Conservation (phyloP, 768 basidiomycete species). For the Naganishia antarctica region DNA sequence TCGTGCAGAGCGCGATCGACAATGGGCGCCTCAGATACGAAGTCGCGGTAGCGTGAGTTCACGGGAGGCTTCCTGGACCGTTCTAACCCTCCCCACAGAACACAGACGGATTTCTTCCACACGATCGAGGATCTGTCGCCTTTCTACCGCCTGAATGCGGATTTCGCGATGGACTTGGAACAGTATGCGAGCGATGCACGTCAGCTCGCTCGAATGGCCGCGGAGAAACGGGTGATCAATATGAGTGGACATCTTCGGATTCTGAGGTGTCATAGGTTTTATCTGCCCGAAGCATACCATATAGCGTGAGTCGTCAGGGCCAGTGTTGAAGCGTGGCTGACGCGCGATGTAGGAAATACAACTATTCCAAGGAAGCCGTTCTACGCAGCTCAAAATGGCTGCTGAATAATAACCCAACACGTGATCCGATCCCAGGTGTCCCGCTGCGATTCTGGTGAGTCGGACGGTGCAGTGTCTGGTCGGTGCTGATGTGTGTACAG, state of each 20-base stretch:
- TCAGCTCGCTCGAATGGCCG: background rate
- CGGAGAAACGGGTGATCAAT: constrained; percentile 6
- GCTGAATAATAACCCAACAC: background rate
- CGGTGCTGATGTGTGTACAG: background rate
- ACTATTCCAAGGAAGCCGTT: constrained; percentile 14
- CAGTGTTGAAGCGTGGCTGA: background rate
- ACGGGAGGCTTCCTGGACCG: background rate
- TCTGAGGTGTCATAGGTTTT: constrained; percentile 20
- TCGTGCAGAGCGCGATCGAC: constrained; percentile 11
- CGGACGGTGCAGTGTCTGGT: background rate
- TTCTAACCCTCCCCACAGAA: background rate
- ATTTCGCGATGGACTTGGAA: constrained; percentile 4
- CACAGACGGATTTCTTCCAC: constrained; percentile 11
- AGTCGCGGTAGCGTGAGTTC: constrained; percentile 15
- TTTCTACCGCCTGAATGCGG: constrained; percentile 4
- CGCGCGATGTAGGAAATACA: constrained; percentile 2
- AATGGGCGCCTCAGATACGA: constrained; percentile 18
- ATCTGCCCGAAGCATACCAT: constrained; percentile 20
- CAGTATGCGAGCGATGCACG: constrained; percentile 10
- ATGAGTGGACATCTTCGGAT: constrained; percentile 13
- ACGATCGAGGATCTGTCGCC: constrained; percentile 24
- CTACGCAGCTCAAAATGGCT: constrained; percentile 7
- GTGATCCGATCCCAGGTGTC: constrained; percentile 1
- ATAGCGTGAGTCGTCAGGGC: background rate
- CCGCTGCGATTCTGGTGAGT: constrained; percentile 14